phyloP scores from a whole-genome alignment of 2,329 filamentous ascomycete species.

The Colletotrichum orchidophilum region DNA sequence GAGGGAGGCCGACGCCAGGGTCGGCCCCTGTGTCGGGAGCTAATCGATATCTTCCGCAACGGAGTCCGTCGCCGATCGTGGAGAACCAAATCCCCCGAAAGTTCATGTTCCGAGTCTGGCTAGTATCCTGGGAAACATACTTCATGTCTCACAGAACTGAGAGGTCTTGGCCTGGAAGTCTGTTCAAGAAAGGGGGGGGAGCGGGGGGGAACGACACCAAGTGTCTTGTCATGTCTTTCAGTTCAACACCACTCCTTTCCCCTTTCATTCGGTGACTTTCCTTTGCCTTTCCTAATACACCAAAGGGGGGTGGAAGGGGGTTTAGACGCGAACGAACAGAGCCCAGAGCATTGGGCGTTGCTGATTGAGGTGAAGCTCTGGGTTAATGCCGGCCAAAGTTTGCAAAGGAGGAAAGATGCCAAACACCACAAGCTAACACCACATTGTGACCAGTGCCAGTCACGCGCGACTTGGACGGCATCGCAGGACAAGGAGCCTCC shows the following conservation, averaged over 20 bases:
- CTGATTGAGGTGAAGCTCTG: conserved; percentile 27
- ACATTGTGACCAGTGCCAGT: conserved; percentile 20
- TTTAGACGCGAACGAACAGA: not conserved
- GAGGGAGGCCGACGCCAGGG: conserved; percentile 10
- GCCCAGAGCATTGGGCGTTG: conserved; percentile 20
- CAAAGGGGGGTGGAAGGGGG: not conserved
- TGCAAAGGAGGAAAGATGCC: conserved; percentile 13
- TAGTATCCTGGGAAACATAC: conserved; percentile 8
- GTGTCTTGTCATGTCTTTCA: not conserved
- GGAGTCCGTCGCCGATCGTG: conserved; percentile 30
- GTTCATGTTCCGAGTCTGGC: conserved; percentile 9
- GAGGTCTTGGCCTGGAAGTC: not conserved
- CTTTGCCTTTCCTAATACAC: not conserved
- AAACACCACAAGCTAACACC: conserved; percentile 9
- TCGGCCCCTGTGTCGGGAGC: conserved; percentile 25
- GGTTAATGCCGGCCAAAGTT: conserved; percentile 31
- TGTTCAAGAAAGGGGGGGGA: not conserved
- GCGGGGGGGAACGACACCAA: not conserved
- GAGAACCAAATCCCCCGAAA: conserved; percentile 17
- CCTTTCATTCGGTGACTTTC: not conserved
- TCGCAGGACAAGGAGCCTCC: not conserved
- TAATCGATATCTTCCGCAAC: conserved; percentile 24
- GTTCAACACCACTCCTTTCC: not conserved
- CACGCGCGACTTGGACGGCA: conserved; percentile 7
- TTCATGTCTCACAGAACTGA: conserved; percentile 7